Base-by-base conservation (phyloP, 2,329 filamentous ascomycete genomes). In the Pseudocercospora macadamiae region DNA sequence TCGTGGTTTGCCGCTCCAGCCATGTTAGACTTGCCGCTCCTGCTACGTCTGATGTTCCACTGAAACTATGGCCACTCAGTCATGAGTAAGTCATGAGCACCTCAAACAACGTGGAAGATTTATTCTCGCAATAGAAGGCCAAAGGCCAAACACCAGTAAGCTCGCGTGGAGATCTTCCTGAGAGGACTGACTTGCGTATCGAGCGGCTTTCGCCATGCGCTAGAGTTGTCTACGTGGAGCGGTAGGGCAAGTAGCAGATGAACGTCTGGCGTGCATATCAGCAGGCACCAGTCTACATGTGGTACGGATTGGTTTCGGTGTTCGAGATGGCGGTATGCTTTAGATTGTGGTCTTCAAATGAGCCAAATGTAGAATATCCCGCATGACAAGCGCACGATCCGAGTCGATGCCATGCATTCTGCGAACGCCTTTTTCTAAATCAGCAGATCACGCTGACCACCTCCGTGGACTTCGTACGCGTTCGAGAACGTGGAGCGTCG, bases 181-280 rank as follows among this genome's bases (percentile, higher is more conserved):
- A 65, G 72, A 74, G 71, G 71, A 73, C 70, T 73, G 69, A 64
- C 69, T 73, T 73, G 70, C 71, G 52, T 60, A 37, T 51, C 14
- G 9, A 25, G 32, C 34, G 14, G 8, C 26, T 45, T 47, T 34
- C 25, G 32, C 28, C 9, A 9, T 44, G 14, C 19, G 19, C 42
- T 23, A 26, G 12, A 32, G 28, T 12, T 12, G 6, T n/a, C n/a
- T n/a, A n/a, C n/a, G n/a, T n/a, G n/a, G n/a, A n/a, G n/a, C n/a
- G n/a, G n/a, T n/a, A n/a, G n/a, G n/a, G n/a, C n/a, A n/a, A n/a
- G n/a, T n/a, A n/a, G n/a, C n/a, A n/a, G n/a, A n/a, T 32, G 28
- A 32, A 6, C 28, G 28, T 6, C 6, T 32, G 6, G 28, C 12
- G 28, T 12, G 28, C 12, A 32, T 32, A 7, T 32, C 12, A 32